Percentiles rank a stretch among this genome's conserved stretches.
phyloP scores from a whole-genome alignment of 176 grass and related monocot genomes.

The Tuctoria greenei region DNA sequence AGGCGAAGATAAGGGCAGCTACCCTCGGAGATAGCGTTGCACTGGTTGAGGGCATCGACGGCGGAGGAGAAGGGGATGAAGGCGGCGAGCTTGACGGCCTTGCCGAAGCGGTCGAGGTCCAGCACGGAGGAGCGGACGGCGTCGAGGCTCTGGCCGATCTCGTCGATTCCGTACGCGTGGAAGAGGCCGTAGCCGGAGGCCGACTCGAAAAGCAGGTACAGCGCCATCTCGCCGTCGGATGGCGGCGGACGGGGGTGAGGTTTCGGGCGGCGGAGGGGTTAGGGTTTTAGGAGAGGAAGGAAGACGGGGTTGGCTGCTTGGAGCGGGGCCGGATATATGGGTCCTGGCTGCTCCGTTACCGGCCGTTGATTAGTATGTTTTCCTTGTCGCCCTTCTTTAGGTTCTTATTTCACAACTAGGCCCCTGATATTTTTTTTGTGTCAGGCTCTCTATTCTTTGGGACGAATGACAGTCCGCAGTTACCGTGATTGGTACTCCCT shows the following conservation, averaged over 20 bases:
- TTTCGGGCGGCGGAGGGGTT: constrained; percentile 10
- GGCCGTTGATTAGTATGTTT: constrained; percentile 12
- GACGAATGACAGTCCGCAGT: too few relatives aligned
- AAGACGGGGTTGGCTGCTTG: not conserved
- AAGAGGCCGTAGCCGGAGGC: constrained; percentile 75
- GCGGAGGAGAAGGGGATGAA: constrained; percentile 86
- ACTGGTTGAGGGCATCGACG: constrained; percentile 78
- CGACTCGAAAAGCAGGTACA: constrained; percentile 82
- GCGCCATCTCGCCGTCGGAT: constrained; percentile 50
- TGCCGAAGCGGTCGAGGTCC: constrained; percentile 79
- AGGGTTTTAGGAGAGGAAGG: constrained; percentile 39
- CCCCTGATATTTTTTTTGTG: not conserved
- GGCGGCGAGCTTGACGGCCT: constrained; percentile 80
- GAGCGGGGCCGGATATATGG: constrained; percentile 12
- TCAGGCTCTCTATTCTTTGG: not conserved
- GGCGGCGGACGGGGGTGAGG: constrained; percentile 13
- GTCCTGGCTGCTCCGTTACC: constrained; percentile 8
- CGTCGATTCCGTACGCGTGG: constrained; percentile 75
- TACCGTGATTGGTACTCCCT: too few relatives aligned
- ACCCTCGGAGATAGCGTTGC: constrained; percentile 90
- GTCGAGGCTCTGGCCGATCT: constrained; percentile 77
- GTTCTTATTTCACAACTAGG: not conserved
- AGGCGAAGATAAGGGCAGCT: not conserved
- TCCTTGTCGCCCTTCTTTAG: not conserved
- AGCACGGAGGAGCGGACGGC: constrained; percentile 67